Percentiles rank a stretch among this genome's conserved stretches.
Conservation (phyloP, 305 asterid genomes). For the Withania somnifera region DNA sequence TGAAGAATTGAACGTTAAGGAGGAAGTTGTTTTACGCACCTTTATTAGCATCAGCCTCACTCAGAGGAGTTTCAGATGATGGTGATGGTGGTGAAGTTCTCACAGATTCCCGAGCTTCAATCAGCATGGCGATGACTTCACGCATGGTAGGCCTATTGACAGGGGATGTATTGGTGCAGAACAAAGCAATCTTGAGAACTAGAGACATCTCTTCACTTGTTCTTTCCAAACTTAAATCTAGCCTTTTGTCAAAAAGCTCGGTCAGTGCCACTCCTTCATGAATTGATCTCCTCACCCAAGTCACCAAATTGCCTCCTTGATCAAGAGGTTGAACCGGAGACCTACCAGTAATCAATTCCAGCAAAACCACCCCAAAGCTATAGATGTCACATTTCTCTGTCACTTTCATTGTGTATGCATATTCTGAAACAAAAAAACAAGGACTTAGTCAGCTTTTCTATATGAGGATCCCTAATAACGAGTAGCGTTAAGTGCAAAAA, state of each 20-base stretch:
- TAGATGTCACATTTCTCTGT: conserved; percentile 85
- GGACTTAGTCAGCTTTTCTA: background rate
- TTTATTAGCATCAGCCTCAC: conserved; percentile 32
- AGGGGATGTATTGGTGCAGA: conserved; percentile 76
- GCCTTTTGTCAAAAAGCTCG: conserved; percentile 48
- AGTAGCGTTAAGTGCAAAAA: background rate
- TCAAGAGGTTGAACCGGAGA: conserved; percentile 82
- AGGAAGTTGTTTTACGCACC: conserved; percentile 15
- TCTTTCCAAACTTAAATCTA: conserved; percentile 41
- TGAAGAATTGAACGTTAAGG: background rate
- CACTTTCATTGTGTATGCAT: conserved; percentile 91
- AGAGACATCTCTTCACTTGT: conserved; percentile 60
- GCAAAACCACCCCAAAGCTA: conserved; percentile 75
- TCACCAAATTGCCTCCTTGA: conserved; percentile 79
- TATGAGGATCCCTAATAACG: background rate
- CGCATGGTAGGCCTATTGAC: conserved; percentile 79
- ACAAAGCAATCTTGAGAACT: conserved; percentile 70
- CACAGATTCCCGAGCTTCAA: conserved; percentile 46
- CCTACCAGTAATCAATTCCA: conserved; percentile 70
- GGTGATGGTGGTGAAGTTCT: conserved; percentile 38
- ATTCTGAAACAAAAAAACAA: conserved; percentile 34
- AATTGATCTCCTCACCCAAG: conserved; percentile 52
- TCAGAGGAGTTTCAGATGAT: conserved; percentile 63
- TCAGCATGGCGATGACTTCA: conserved; percentile 66
- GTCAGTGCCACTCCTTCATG: conserved; percentile 25